Evolutionary conservation across 495 filamentous ascomycete genomes (phyloP).

Genomic region (Aspergillus biplanus): DNA sequence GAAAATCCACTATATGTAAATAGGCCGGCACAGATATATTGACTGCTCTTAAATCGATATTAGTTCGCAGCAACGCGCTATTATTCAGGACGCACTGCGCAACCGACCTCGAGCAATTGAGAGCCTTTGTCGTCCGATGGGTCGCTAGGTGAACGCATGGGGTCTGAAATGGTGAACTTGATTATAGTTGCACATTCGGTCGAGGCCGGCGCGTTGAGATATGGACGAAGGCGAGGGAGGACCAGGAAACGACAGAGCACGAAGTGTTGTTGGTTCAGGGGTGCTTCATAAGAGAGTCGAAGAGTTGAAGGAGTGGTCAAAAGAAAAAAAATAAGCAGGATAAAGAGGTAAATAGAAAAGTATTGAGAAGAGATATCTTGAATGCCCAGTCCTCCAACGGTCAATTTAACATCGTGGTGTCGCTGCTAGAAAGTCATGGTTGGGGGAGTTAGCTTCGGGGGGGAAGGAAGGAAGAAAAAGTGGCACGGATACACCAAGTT

Average conservation of each 20-base stretch:
- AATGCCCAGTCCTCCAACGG: constrained; percentile 24
- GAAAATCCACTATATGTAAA: constrained; percentile 23
- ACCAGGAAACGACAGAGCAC: constrained; percentile 21
- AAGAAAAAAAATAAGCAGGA: too few relatives aligned
- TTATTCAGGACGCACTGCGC: constrained; percentile 35
- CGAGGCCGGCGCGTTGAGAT: constrained; percentile 34
- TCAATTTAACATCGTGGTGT: constrained; percentile 25
- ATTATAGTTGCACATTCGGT: constrained; percentile 41
- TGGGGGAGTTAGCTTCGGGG: constrained; percentile 24
- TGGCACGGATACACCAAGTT: constrained; percentile 24
- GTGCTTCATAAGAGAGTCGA: constrained; percentile 6
- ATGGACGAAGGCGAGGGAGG: constrained; percentile 34
- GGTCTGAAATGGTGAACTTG: constrained; percentile 35
- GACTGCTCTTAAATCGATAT: constrained; percentile 25
- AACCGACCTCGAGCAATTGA: constrained; percentile 42
- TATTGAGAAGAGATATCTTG: constrained; percentile 2
- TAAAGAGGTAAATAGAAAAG: too few relatives aligned
- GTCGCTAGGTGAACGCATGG: constrained; percentile 52
- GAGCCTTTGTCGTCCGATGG: constrained; percentile 39
- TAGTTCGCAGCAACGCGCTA: constrained; percentile 34
- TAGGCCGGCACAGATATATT: constrained; percentile 24
- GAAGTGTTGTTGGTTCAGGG: constrained; percentile 21
- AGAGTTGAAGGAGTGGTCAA: constrained; percentile 8
- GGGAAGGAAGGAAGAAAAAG: constrained; percentile 18
- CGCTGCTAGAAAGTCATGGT: constrained; percentile 23